Base-by-base conservation (phyloP, 2,329 filamentous ascomycete genomes). In the Fusarium sp. region DNA sequence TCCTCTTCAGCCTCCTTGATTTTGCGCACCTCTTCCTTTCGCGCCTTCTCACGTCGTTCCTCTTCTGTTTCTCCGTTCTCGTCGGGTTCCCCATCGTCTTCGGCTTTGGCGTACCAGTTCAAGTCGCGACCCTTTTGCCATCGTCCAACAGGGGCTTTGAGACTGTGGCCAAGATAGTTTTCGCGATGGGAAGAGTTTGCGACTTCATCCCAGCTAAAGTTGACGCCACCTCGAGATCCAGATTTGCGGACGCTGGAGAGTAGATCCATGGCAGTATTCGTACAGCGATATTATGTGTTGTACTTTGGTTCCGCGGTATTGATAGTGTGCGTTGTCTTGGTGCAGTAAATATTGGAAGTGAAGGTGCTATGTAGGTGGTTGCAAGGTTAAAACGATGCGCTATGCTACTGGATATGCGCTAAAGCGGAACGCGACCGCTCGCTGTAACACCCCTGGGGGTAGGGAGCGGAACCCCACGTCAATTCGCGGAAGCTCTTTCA, bases 151-250 rank as follows among this genome's bases (percentile, higher is more conserved):
- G 94, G 93, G 0, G 94, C 94, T 85, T 95, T 97, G 62, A 98
- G 82, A 63, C 92, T 96, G 83, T 98, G 94, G 55, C 94, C 94
- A 10, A 98, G 91, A 80, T 90, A 91, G 76, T 91, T 97, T 81
- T 99, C 94, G 80, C 96, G 94, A 77, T 97, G 94, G 24, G 87
- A 84, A 52, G 94, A 97, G 71, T 86, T 90, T 79, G 95, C 91
- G 77, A 99, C 95, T 74, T 98, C 94, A 71, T 95, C 92, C 96
- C 96, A 98, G 82, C 91, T 94, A 84, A 99, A 99, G 80, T 98
- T 94, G 81, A 92, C 92, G 78, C 96, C 96, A 77, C 96, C 96
- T 72, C 96, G 91, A 75, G 94, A 96, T 80, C 97, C 95, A 20
- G 86, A 83, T 82, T 99, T 98, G 77, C 94, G 93, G 67, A 99